A percentile compares a stretch with the other conserved stretches of the same genome.
These are phyloP conservation scores for Blepharisma japonicum DNA, from an alignment of 73 alveolate species.

Conservation along the genomic window DNA sequence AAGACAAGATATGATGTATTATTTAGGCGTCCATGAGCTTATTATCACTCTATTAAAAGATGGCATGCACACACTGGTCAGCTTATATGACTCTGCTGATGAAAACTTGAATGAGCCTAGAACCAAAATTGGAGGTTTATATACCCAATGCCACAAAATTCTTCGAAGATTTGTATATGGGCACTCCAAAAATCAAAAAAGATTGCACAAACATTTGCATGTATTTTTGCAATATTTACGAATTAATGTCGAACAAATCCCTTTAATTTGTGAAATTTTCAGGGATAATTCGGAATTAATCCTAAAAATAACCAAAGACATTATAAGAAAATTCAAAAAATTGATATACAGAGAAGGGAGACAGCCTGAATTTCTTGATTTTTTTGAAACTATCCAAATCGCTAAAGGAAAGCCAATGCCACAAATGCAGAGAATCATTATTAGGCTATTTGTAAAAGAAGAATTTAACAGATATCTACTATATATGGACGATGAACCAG, in stretches of 20 bases:
- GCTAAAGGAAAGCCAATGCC: slow-evolving; percentile 39
- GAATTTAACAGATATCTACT: slow-evolving; percentile 5
- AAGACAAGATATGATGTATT: slow-evolving; percentile 16
- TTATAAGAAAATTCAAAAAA: slow-evolving; percentile 29
- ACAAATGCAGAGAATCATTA: slow-evolving; percentile 44
- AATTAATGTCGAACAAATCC: slow-evolving; percentile 46
- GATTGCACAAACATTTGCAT: slow-evolving; percentile 32
- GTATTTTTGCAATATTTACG: slow-evolving; percentile 34
- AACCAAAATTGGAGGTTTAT: neutral
- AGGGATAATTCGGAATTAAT: slow-evolving; percentile 40
- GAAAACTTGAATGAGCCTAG: neutral
- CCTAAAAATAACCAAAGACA: slow-evolving; percentile 30
- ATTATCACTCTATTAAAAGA: slow-evolving; percentile 7
- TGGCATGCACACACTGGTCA: slow-evolving; percentile 20
- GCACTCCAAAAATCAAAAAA: slow-evolving; percentile 39
- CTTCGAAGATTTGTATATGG: neutral
- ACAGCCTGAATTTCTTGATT: slow-evolving; percentile 33
- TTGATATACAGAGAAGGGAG: slow-evolving; percentile 48
- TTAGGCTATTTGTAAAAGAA: slow-evolving; percentile 33
- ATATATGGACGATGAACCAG: slow-evolving; percentile 15
- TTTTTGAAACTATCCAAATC: slow-evolving; percentile 34
- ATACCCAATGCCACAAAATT: neutral
- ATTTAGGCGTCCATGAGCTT: slow-evolving; percentile 1
- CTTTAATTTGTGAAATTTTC: slow-evolving; percentile 54
- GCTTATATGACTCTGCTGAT: neutral